Evolutionary conservation across 2,329 filamentous ascomycete species (phyloP), one percentile per base, ranked within the genome.

Genomic region (Botrytis deweyae): DNA sequence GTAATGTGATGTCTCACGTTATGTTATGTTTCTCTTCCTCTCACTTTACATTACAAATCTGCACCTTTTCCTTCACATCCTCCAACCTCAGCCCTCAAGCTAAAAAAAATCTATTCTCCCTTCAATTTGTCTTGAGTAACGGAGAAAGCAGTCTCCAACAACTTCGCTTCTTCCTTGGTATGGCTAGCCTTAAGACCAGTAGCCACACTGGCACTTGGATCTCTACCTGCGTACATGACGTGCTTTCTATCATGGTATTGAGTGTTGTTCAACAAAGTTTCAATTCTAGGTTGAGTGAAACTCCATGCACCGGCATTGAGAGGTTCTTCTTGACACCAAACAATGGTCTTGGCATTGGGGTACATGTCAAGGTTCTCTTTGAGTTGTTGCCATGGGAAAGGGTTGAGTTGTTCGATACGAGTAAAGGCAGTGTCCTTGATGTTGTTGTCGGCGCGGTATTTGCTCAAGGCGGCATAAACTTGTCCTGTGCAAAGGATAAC

Each of bases 291-390:
- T 86, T 99, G 96, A n/a, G 92, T 93, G 85, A 96, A 98, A 82
- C 90, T 94, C 96, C 96, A 99, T 65, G 93, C 93, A 83, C 96
- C 96, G 14, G 96, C 96, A 83, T 99, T 99, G 75, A 99, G 89
- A 46, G 96, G 96, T 87, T 99, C 96, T 84, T 99, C 96, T 85
- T 99, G 96, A 79, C 90, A 91, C 95, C 95, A 99, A 76, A 99
- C 94, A 78, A 99, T 94, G 77, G 94, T 95, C 88, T 98, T 93
- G 79, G 95, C 95, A 84, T 99, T 99, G 82, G 95, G 94, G 87
- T 99, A 99, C 84, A 87, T 90, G 87, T 99, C 95, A 72, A 99
- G 89, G 87, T 98, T 98, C 84, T 98, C 95, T 87, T 93, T 93
- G 72, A 99, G 90, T 84, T 96, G 94, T 80, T 95, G 91, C 95